Evolutionary conservation across 148 eudicot species (phyloP), one percentile per base, ranked within the genome.

Genomic region (Cornus suecica): DNA sequence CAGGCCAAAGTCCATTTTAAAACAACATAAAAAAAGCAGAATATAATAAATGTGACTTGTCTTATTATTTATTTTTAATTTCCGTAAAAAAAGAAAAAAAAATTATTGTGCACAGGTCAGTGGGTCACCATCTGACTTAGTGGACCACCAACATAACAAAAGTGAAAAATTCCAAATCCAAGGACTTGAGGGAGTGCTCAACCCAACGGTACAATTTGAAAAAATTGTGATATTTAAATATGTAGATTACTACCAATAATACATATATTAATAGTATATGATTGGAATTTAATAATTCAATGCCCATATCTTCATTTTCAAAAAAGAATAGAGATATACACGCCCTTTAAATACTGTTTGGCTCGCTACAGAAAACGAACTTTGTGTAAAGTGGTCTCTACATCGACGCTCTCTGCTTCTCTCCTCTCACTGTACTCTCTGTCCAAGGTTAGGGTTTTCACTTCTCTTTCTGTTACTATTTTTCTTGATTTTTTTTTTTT

Each of bases 121-220:
- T 37, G 42, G 42, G 42, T 37, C 42, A 37, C 9, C 42, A 3
- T 37, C 42, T 6, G 9, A 10, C 32, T 22, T 4, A 28, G 15
- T 65, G 68, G 68, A n/a, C 10, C 29, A 6, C 8, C 45, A 54
- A 22, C 23, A 22, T 1, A 22, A 3, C 15, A 37, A 13, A 23
- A 37, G 52, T 10, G 52, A 2, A 68, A 32, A 68, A 34, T 11
- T 11, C 70, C 68, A 30, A 30, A 65, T 22, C 37, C 18, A 65
- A 30, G 45, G 23, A 9, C 69, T 8, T 3, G 7, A 32, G 69
- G 1, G 27, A 4, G 9, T 4, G 8, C n/a, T n/a, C 41, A 22
- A 66, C 69, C 2, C 70, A 68, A 68, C 70, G 70, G 70, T 68
- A n/a, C 10, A 37, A 68, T 68, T 68, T 67, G 14, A 45, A 45